A percentile compares a stretch with the other conserved stretches of the same genome.
Evolutionary conservation across 345 rosid species (phyloP).

Genomic region (Corymbia maculata): DNA sequence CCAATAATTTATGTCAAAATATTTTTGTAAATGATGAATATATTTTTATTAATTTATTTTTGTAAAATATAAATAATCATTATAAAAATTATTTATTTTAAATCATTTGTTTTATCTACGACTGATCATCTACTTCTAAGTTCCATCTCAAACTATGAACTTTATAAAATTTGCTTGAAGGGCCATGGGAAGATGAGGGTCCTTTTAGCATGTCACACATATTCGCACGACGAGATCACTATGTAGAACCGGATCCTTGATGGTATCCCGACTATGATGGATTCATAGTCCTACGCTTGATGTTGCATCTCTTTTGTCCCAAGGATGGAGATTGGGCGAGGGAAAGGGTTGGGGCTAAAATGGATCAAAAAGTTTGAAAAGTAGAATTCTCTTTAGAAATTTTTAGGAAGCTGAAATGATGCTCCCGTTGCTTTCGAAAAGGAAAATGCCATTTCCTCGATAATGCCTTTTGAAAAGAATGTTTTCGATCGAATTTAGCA

Average conservation of each 20-base stretch:
- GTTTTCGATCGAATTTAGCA: too few species aligned
- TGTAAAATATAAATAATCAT: too few species aligned
- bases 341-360: not conserved
- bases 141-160: not conserved
- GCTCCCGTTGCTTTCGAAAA: too few species aligned
- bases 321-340: not conserved
- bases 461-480: too few species aligned
- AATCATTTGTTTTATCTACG: too few species aligned
- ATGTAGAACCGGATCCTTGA: rapidly evolving
- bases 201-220: not conserved
- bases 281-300: not conserved
- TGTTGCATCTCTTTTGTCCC: not conserved
- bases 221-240: not conserved
- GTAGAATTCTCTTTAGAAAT: too few species aligned
- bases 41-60: too few species aligned
- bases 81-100: too few species aligned
- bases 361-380: not conserved
- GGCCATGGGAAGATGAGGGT: not conserved
- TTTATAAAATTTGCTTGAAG: not conserved
- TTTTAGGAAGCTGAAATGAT: too few species aligned
- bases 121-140: not conserved
- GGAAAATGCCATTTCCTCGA: too few species aligned
- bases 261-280: rapidly evolving
- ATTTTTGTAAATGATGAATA: too few species aligned
- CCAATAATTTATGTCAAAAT: too few species aligned